Conservation (phyloP, 2,329 filamentous ascomycete species). For the Cercospora janseana region DNA sequence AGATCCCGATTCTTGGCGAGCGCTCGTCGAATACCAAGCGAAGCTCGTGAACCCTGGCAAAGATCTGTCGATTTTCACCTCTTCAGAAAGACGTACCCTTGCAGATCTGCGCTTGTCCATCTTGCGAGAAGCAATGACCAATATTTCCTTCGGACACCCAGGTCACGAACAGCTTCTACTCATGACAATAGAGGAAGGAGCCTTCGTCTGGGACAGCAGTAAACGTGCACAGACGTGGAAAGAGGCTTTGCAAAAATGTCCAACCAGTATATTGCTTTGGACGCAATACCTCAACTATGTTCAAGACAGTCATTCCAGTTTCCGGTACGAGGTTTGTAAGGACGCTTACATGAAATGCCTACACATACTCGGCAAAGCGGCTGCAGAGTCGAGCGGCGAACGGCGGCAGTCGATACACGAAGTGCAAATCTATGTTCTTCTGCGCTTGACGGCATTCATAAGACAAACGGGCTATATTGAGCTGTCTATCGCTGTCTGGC, state of each 20-base stretch:
- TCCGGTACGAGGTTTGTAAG: constrained; percentile 67
- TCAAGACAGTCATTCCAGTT: constrained; percentile 65
- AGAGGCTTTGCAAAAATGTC: constrained; percentile 56
- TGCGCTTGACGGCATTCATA: constrained; percentile 71
- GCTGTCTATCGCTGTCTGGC: constrained; percentile 75
- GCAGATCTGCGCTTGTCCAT: constrained; percentile 78
- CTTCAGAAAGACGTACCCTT: constrained; percentile 64
- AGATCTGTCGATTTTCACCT: constrained; percentile 50
- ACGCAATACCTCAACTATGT: constrained; percentile 67
- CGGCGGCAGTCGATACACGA: constrained; percentile 31
- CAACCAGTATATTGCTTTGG: constrained; percentile 66
- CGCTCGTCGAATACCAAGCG: constrained; percentile 77
- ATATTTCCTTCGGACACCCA: constrained; percentile 46
- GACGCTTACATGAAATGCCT: constrained; percentile 60
- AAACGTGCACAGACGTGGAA: constrained; percentile 65
- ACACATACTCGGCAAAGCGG: background rate
- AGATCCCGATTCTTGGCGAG: constrained; percentile 71
- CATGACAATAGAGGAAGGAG: constrained; percentile 70
- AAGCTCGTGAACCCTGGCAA: constrained; percentile 56
- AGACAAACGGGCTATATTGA: constrained; percentile 76
- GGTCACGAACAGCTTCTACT: constrained; percentile 62
- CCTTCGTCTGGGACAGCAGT: constrained; percentile 68
- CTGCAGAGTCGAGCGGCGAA: constrained; percentile 2
- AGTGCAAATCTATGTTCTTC: constrained; percentile 66
- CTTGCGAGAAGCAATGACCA: constrained; percentile 71